Evolutionary conservation across 331 rosid species (phyloP).

Genomic region (Acacia concinna): DNA sequence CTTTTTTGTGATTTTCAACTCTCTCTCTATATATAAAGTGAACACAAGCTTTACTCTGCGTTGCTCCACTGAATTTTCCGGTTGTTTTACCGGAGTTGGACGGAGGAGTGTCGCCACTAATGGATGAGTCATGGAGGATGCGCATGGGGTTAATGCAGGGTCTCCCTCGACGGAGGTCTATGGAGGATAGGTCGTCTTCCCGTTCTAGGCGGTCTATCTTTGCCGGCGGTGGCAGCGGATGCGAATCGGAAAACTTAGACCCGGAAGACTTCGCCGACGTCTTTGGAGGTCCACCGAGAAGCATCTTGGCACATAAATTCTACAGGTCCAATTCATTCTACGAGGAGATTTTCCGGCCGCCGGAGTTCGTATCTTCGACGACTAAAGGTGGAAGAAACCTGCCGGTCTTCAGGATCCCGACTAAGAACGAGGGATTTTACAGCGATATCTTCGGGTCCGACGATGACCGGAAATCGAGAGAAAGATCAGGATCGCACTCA

Average conservation of each 20-base stretch:
- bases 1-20: neutral
- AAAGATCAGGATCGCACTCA: constrained; percentile 66
- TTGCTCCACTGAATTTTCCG: constrained; percentile 31
- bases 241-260: constrained; percentile 26
- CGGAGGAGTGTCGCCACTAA: constrained; percentile 31
- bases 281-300: constrained; percentile 86
- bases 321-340: constrained; percentile 42
- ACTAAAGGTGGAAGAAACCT: constrained; percentile 46
- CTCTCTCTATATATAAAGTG: constrained; percentile 18
- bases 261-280: constrained; percentile 77
- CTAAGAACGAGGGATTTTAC: constrained; percentile 49
- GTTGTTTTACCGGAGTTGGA: constrained; percentile 6
- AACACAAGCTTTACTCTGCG: constrained; percentile 6
- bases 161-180: constrained; percentile 52
- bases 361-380: constrained; percentile 37
- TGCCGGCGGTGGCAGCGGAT: constrained; percentile 19
- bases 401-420: constrained; percentile 72
- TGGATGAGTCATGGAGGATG: constrained; percentile 78
- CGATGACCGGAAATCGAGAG: constrained; percentile 71
- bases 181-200: constrained; percentile 42
- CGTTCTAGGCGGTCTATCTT: constrained; percentile 31
- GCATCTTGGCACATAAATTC: constrained; percentile 55
- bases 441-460: constrained; percentile 68
- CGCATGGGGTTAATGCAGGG: constrained; percentile 48
- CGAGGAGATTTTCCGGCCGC: constrained; percentile 59